Percentiles rank a stretch among this genome's conserved stretches.
phyloP scores from a whole-genome alignment of 495 filamentous ascomycete genomes.

The Aspergillus carlsbadensis region DNA sequence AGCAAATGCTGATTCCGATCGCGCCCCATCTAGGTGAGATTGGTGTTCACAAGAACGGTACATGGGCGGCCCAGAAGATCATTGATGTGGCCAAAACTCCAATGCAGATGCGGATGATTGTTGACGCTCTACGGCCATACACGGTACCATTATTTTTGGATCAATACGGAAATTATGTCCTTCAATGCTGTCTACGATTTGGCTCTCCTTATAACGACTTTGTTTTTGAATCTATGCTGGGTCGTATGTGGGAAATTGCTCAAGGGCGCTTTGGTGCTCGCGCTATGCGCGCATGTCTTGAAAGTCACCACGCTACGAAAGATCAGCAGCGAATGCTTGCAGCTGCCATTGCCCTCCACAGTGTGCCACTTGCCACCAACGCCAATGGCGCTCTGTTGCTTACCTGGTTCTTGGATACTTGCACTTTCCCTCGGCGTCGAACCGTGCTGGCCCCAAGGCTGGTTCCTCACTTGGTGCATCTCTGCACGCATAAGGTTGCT shows the following conservation, averaged over 20 bases:
- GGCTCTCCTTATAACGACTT: slow-evolving; percentile 87
- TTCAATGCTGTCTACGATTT: slow-evolving; percentile 94
- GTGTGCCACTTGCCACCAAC: slow-evolving; percentile 94
- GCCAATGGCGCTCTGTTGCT: slow-evolving; percentile 91
- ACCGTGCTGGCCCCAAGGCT: slow-evolving; percentile 90
- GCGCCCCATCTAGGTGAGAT: slow-evolving; percentile 92
- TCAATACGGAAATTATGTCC: slow-evolving; percentile 97
- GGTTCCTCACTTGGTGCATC: slow-evolving; percentile 92
- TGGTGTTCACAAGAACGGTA: slow-evolving; percentile 97
- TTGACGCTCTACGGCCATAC: slow-evolving; percentile 79
- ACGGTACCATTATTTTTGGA: slow-evolving; percentile 90
- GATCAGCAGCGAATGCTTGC: slow-evolving; percentile 95
- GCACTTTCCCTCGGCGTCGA: slow-evolving; percentile 88
- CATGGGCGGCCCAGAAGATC: slow-evolving; percentile 99
- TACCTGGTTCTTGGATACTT: slow-evolving; percentile 98
- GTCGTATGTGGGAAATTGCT: slow-evolving; percentile 88
- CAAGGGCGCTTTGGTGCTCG: slow-evolving; percentile 93
- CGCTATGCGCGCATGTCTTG: slow-evolving; percentile 94
- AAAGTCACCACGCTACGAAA: slow-evolving; percentile 93
- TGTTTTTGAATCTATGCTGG: slow-evolving; percentile 96
- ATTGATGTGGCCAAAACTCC: slow-evolving; percentile 91
- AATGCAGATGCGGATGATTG: slow-evolving; percentile 78
- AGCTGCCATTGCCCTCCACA: slow-evolving; percentile 91
- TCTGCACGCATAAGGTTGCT: slow-evolving; percentile 98
- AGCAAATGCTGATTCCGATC: slow-evolving; percentile 87